Conservation (phyloP, 2,329 filamentous ascomycete species). For the Stylonectria norvegica region DNA sequence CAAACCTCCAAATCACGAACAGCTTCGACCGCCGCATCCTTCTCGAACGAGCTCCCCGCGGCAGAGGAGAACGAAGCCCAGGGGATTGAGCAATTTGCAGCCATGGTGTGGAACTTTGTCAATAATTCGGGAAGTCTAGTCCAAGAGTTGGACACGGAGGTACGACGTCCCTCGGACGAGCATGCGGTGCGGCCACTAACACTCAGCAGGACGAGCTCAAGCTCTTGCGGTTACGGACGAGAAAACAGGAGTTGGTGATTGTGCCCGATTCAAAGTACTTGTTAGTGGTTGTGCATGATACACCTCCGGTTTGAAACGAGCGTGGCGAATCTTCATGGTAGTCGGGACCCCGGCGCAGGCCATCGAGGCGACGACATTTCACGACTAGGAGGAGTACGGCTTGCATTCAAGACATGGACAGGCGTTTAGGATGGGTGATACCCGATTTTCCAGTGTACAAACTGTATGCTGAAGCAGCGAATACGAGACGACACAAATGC, state of each 20-base stretch:
- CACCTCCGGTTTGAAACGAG: constrained; percentile 58
- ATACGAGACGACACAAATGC: too few species aligned
- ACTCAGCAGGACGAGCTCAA: constrained; percentile 67
- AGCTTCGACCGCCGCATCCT: constrained; percentile 39
- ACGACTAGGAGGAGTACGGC: not conserved
- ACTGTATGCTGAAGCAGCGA: too few species aligned
- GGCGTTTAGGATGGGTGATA: not conserved
- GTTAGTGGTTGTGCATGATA: constrained; percentile 76
- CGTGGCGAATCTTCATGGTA: constrained; percentile 13
- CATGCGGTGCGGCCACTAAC: constrained; percentile 20
- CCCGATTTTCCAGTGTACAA: too few species aligned
- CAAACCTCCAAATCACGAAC: constrained; percentile 36
- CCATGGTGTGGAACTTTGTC: constrained; percentile 73
- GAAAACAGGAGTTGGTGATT: constrained; percentile 80
- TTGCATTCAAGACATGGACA: not conserved
- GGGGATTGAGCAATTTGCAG: constrained; percentile 69
- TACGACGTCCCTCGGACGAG: constrained; percentile 30
- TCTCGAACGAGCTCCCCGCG: constrained; percentile 43
- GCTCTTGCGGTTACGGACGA: constrained; percentile 73
- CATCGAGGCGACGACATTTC: too few species aligned
- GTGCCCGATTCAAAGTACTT: constrained; percentile 78
- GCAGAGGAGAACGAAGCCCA: constrained; percentile 49
- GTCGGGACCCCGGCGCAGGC: too few species aligned
- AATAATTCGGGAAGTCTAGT: constrained; percentile 66
- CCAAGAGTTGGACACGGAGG: constrained; percentile 69